Evolutionary conservation across 176 grass and related monocot species (phyloP).

Genomic region (sorghum (Sorghum bicolor)): DNA sequence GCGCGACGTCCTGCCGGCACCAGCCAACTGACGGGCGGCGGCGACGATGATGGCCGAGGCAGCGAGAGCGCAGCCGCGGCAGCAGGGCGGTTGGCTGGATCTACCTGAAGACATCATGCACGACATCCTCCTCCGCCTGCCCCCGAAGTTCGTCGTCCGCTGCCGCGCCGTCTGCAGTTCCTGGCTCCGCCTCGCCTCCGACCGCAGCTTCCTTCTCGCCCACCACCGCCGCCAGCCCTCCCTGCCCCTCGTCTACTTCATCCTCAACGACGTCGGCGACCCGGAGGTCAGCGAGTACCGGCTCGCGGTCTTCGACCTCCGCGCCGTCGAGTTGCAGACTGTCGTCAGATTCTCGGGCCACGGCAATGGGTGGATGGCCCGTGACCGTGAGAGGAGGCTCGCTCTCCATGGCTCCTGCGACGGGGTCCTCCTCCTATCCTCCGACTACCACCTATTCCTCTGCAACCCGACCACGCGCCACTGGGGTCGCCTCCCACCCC

Average conservation of each 20-base stretch:
- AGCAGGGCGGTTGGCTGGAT: too few species aligned
- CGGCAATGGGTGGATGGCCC: background rate
- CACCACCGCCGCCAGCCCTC: slow-evolving; percentile 20
- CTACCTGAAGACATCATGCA: too few species aligned
- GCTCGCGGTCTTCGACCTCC: slow-evolving; percentile 8
- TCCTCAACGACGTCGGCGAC: background rate
- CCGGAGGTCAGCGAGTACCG: background rate
- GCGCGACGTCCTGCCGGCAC: too few species aligned
- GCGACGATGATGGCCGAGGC: too few species aligned
- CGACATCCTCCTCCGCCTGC: slow-evolving; percentile 10
- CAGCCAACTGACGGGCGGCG: too few species aligned
- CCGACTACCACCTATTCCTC: background rate
- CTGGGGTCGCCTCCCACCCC: background rate
- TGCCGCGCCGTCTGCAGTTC: background rate
- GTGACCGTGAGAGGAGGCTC: too few species aligned
- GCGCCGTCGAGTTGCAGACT: background rate
- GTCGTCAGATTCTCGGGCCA: background rate
- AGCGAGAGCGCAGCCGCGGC: too few species aligned
- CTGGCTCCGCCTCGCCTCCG: background rate
- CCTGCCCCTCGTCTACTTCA: background rate
- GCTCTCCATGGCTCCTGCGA: slow-evolving; percentile 27
- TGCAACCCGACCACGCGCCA: slow-evolving; percentile 23
- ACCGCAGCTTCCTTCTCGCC: background rate
- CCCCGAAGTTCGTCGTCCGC: background rate
- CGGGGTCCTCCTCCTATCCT: slow-evolving; percentile 25